phyloP scores from a whole-genome alignment of 2,329 filamentous ascomycete genomes.

The Biscogniauxia mediterranea region DNA sequence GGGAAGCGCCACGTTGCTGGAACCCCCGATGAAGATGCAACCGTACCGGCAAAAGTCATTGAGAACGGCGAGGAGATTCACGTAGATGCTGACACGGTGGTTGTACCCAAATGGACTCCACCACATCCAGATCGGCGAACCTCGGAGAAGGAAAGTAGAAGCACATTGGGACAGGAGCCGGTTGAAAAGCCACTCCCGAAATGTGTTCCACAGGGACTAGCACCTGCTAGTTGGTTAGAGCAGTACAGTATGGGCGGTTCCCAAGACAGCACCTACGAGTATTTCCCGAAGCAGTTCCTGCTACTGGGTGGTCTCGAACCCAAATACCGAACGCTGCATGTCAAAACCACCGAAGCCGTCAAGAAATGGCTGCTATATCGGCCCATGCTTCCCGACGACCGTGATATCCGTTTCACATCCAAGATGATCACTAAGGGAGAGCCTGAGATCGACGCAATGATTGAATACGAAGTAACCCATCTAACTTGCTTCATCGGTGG shows the following conservation, averaged over 20 bases:
- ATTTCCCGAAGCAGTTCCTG: constrained; percentile 70
- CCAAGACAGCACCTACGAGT: constrained; percentile 71
- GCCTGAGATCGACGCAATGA: constrained; percentile 38
- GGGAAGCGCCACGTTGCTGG: background rate
- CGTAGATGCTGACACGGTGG: background rate
- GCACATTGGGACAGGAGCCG: background rate
- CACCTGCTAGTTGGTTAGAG: constrained; percentile 43
- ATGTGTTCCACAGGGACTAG: constrained; percentile 61
- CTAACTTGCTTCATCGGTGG: constrained; percentile 68
- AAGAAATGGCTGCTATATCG: constrained; percentile 74
- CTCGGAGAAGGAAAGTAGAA: background rate
- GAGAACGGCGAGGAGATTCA: background rate
- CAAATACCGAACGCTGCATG: constrained; percentile 73
- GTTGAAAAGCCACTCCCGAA: constrained; percentile 28
- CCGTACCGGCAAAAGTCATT: background rate
- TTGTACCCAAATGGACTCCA: background rate
- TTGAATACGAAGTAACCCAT: constrained; percentile 61
- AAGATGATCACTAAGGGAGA: constrained; percentile 51
- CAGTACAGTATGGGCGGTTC: constrained; percentile 61
- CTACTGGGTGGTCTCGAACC: constrained; percentile 71
- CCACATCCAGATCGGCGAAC: background rate
- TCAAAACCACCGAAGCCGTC: constrained; percentile 63
- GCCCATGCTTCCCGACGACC: constrained; percentile 67
- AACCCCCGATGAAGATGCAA: background rate
- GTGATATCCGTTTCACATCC: constrained; percentile 73